Conservation (phyloP, 2,329 filamentous ascomycete species). For the Blastomyces gilchristii region DNA sequence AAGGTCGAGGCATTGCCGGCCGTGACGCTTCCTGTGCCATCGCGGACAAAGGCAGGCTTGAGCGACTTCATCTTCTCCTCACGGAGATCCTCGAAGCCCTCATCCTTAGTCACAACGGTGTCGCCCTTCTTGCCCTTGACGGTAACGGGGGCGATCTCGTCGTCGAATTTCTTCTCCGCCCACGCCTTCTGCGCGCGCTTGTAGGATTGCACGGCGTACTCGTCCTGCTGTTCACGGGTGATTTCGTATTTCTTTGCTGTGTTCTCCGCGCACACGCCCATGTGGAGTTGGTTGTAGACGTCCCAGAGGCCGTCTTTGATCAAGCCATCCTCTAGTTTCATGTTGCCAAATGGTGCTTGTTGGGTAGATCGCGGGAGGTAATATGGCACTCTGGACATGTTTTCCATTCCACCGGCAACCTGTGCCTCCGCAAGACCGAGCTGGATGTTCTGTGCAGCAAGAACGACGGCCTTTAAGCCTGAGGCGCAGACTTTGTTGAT, state of each 20-base stretch:
- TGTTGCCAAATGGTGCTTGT: conserved; percentile 74
- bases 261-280: conserved; percentile 93
- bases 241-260: conserved; percentile 81
- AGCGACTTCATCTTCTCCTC: conserved; percentile 74
- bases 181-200: conserved; percentile 83
- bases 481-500: conserved; percentile 98
- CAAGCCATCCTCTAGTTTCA: conserved; percentile 80
- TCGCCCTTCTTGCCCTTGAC: conserved; percentile 78
- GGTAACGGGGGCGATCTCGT: conserved; percentile 82
- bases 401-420: conserved; percentile 94
- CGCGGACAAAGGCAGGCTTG: conserved; percentile 81
- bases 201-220: conserved; percentile 83
- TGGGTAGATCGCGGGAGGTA: conserved; percentile 75
- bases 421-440: conserved; percentile 80
- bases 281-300: conserved; percentile 93
- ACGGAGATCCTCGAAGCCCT: conserved; percentile 81
- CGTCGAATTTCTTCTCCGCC: conserved; percentile 69
- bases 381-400: conserved; percentile 89
- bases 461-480: conserved; percentile 79
- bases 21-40: conserved; percentile 81
- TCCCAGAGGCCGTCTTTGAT: conserved; percentile 94
- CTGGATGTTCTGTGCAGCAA: conserved; percentile 91
- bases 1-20: conserved; percentile 90
- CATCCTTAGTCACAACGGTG: conserved; percentile 66
- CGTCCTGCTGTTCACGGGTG: conserved; percentile 76